Evolutionary conservation across 2,329 filamentous ascomycete genomes (phyloP), one percentile per base, ranked within the genome.

Genomic region (Cercospora citrullina): DNA sequence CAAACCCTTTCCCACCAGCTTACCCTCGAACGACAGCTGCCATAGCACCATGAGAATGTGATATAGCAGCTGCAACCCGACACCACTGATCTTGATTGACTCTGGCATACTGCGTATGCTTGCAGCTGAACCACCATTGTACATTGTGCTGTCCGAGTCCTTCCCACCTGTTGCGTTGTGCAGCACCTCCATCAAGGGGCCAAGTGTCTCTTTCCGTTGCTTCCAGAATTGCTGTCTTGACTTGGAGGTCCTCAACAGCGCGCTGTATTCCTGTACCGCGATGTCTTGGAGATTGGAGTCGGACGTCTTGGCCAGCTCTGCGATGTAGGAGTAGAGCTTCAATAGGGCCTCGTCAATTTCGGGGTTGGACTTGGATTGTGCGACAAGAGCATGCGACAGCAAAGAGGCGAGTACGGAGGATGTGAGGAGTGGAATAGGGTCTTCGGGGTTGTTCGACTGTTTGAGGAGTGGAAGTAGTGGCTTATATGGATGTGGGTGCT

Each of bases 241-340:
- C 67, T 87, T 87, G 69, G 85, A 87, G 45, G 89, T 92, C 69
- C 93, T 90, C 33, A 99, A 85, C 33, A 99, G 84, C 21, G 91
- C 86, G 39, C 95, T 97, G 81, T 94, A 96, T 77, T 94, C 89
- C 76, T 95, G 92, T 12, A 98, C 93, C 28, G 93, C 94, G 77
- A 98, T 97, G 77, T 99, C 95, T 81, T 99, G 95, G 66, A 96
- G 86, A 45, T 93, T 93, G 65, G 92, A 91, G 80, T 99, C 95
- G 66, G 91, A 87, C 77, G 90, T 93, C 83, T 93, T 93, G 67
- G 91, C 89, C 65, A 98, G 85, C 63, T 89, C 89, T 7, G 93
- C 91, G 31, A 98, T 87, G 80, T 97, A 98, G 76, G 87, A 90
- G 80, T 95, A 92, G 60, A 98, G 86, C 75, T 92, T 85, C 18